phyloP scores from a whole-genome alignment of 106 monocot species.

The Platanthera guangdongensis region DNA sequence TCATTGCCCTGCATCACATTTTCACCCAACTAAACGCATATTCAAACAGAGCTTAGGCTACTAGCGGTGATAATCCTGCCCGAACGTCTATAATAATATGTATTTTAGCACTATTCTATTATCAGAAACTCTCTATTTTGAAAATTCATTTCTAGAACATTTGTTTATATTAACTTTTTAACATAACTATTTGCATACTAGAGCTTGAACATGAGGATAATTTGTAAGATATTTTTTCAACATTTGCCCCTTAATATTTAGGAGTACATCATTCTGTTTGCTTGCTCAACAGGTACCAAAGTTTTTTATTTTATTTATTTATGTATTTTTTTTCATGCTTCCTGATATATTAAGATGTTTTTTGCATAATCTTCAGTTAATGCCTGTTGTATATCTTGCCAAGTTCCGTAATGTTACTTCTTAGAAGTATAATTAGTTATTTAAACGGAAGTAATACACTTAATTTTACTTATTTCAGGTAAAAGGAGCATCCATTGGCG shows the following conservation, averaged over 20 bases:
- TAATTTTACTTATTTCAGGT: conserved; percentile 39
- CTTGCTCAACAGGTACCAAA: not conserved
- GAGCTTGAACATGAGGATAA: not conserved
- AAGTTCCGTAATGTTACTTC: not conserved
- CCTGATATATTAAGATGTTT: not conserved
- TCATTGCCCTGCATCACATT: too few species aligned
- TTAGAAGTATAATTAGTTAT: not conserved
- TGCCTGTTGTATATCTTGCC: not conserved
- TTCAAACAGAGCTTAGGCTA: not conserved
- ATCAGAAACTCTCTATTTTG: not conserved
- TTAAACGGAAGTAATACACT: not conserved
- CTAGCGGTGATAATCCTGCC: not conserved
- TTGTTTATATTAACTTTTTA: not conserved
- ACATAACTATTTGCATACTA: not conserved
- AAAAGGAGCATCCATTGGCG: conserved; percentile 75
- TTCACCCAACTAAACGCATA: too few species aligned
- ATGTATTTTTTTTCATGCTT: not conserved
- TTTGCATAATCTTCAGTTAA: not conserved
- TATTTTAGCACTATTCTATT: not conserved
- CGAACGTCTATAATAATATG: not conserved
- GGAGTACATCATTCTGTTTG: not conserved
- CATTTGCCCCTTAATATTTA: not conserved
- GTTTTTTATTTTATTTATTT: not conserved
- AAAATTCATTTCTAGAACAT: not conserved
- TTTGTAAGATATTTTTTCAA: not conserved